These are phyloP conservation scores for Ophiostoma sp. DNA, from an alignment of 2,329 filamentous ascomycete species.

Conservation along the genomic window DNA sequence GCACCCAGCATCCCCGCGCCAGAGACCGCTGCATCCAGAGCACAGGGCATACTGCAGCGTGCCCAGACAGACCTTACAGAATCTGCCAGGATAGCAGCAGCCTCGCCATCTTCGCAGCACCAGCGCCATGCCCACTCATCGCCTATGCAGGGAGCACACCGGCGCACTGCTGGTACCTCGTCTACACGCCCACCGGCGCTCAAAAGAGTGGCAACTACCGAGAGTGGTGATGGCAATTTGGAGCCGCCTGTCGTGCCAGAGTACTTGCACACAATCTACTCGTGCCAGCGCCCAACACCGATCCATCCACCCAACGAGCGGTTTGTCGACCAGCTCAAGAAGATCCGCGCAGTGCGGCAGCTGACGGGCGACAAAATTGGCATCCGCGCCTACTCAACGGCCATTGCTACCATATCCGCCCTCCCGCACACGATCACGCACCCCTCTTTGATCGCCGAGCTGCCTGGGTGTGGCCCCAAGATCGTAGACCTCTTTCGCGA, in stretches of 20 bases:
- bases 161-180: neutral
- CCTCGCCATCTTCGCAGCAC: neutral
- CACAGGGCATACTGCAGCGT: slow-evolving; percentile 33
- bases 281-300: slow-evolving; percentile 74
- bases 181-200: neutral
- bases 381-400: slow-evolving; percentile 78
- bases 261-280: slow-evolving; percentile 62
- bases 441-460: slow-evolving; percentile 43
- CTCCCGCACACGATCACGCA: slow-evolving; percentile 56
- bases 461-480: slow-evolving; percentile 79
- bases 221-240: neutral
- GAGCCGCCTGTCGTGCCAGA: slow-evolving; percentile 52
- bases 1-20: neutral
- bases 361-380: slow-evolving; percentile 73
- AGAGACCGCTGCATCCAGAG: neutral
- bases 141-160: neutral
- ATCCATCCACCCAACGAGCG: slow-evolving; percentile 62
- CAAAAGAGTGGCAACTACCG: neutral
- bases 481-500: slow-evolving; percentile 73
- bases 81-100: neutral
- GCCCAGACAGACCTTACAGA: slow-evolving; percentile 29
- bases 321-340: slow-evolving; percentile 70
- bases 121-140: neutral
- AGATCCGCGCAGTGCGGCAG: slow-evolving; percentile 65
- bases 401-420: slow-evolving; percentile 75